A percentile compares a stretch with the other conserved stretches of the same genome.
phyloP scores from a whole-genome alignment of 2,329 filamentous ascomycete genomes.

The Exophiala xenobiotica region DNA sequence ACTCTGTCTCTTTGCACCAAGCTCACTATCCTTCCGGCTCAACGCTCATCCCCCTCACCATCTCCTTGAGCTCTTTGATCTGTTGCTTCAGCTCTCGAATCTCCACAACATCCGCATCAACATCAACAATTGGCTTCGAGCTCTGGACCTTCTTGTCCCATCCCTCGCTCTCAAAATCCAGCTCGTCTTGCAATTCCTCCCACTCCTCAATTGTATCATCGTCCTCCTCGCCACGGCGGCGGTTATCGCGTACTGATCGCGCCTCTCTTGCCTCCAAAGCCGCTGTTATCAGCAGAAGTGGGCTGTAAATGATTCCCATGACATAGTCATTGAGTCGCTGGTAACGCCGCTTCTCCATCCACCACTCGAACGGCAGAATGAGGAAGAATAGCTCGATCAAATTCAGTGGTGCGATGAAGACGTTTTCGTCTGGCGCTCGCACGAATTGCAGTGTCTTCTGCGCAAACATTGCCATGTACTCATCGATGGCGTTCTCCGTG shows the following conservation, averaged over 20 bases:
- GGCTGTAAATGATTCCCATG: constrained; percentile 83
- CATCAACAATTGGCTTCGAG: constrained; percentile 78
- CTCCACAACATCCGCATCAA: constrained; percentile 73
- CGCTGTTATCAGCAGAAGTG: constrained; percentile 76
- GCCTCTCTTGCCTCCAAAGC: constrained; percentile 68
- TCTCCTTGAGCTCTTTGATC: constrained; percentile 62
- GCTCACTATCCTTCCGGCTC: constrained; percentile 3
- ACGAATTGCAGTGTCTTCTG: constrained; percentile 97
- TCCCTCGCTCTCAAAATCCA: constrained; percentile 79
- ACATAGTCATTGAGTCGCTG: constrained; percentile 82
- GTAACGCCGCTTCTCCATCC: constrained; percentile 74
- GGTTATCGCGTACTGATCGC: constrained; percentile 67
- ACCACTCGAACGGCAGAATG: constrained; percentile 87
- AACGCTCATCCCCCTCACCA: constrained; percentile 37
- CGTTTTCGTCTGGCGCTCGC: constrained; percentile 94
- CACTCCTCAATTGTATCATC: constrained; percentile 89
- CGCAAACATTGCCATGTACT: constrained; percentile 89
- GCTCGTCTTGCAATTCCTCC: constrained; percentile 72
- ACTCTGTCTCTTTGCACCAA: no score
- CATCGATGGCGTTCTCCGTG: constrained; percentile 87
- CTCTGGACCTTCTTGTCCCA: constrained; percentile 78
- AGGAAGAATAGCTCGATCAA: constrained; percentile 82
- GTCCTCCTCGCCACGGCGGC: constrained; percentile 78
- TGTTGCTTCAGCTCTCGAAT: constrained; percentile 44
- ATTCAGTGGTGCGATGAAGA: constrained; percentile 95